A percentile compares a stretch with the other conserved stretches of the same genome.
Evolutionary conservation across 768 basidiomycete species (phyloP).

Genomic region (Collybiopsis luxurians): DNA sequence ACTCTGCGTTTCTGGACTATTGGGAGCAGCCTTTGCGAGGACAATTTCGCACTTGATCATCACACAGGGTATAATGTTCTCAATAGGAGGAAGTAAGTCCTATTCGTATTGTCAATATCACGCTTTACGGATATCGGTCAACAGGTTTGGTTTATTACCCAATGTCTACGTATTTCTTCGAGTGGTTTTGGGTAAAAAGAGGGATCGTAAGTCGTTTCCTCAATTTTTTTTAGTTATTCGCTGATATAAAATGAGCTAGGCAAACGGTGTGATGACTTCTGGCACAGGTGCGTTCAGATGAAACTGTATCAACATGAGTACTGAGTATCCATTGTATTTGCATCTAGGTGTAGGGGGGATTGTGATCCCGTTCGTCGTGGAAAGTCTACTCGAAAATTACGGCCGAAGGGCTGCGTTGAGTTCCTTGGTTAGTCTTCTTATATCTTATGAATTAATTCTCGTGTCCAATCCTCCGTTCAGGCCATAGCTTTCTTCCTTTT

Average conservation of each 20-base stretch:
- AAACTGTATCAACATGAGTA: background rate
- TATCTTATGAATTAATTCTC: background rate
- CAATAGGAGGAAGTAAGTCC: slow-evolving; percentile 15
- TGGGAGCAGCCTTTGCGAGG: slow-evolving; percentile 22
- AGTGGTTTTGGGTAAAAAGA: slow-evolving; percentile 13
- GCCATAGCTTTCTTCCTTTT: slow-evolving; percentile 4
- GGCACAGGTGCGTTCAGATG: slow-evolving; percentile 9
- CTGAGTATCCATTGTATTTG: background rate
- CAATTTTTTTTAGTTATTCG: background rate
- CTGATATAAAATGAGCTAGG: slow-evolving; percentile 4
- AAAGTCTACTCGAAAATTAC: slow-evolving; percentile 5
- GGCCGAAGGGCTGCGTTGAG: slow-evolving; percentile 3
- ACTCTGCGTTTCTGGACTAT: slow-evolving; percentile 19
- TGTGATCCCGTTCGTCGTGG: background rate
- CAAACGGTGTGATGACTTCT: slow-evolving; percentile 5
- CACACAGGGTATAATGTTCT: slow-evolving; percentile 24
- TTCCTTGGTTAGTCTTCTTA: background rate
- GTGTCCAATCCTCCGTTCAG: background rate
- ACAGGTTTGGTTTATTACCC: slow-evolving; percentile 13
- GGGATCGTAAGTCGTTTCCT: slow-evolving; percentile 8
- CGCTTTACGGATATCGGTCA: background rate
- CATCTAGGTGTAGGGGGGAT: slow-evolving; percentile 7
- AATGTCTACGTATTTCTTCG: slow-evolving; percentile 13
- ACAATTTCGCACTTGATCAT: slow-evolving; percentile 13
- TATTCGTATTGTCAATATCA: background rate